These are phyloP conservation scores for Trypanosoma melophagium DNA, from an alignment of 208 protist genomes.

Conservation along the genomic window DNA sequence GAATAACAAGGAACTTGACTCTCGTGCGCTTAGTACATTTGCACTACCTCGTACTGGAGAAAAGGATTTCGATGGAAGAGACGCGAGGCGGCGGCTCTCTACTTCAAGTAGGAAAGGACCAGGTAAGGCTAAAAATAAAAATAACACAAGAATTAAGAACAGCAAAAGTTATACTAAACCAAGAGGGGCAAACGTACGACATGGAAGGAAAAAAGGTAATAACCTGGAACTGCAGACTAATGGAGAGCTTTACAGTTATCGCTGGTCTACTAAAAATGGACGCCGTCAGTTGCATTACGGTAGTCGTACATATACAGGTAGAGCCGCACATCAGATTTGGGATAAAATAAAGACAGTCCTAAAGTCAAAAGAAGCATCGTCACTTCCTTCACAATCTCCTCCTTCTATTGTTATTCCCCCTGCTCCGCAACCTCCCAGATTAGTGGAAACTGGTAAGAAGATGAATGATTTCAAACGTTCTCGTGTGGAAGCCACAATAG, in stretches of 20 bases:
- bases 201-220: background rate
- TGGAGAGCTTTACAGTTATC: constrained; percentile 44
- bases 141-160: background rate
- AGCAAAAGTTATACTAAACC: background rate
- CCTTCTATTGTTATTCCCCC: background rate
- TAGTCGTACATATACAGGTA: constrained; percentile 58
- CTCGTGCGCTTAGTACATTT: too few species aligned
- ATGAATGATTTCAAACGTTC: background rate
- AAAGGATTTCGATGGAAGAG: too few species aligned
- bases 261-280: constrained; percentile 60
- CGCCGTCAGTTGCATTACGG: constrained; percentile 71
- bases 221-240: constrained; percentile 38
- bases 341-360: constrained; percentile 42
- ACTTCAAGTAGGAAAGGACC: background rate
- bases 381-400: background rate
- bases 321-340: constrained; percentile 66
- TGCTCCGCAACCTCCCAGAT: background rate
- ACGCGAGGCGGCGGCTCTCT: too few species aligned
- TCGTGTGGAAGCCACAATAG: background rate
- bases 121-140: background rate
- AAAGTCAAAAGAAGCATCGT: background rate
- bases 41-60: too few species aligned
- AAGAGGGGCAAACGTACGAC: background rate
- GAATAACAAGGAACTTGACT: too few species aligned
- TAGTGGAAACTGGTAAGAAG: background rate